Percentiles rank a stretch among this genome's conserved stretches.
Evolutionary conservation across 2,329 filamentous ascomycete genomes (phyloP).

Genomic region (Waltergamsia citrina): DNA sequence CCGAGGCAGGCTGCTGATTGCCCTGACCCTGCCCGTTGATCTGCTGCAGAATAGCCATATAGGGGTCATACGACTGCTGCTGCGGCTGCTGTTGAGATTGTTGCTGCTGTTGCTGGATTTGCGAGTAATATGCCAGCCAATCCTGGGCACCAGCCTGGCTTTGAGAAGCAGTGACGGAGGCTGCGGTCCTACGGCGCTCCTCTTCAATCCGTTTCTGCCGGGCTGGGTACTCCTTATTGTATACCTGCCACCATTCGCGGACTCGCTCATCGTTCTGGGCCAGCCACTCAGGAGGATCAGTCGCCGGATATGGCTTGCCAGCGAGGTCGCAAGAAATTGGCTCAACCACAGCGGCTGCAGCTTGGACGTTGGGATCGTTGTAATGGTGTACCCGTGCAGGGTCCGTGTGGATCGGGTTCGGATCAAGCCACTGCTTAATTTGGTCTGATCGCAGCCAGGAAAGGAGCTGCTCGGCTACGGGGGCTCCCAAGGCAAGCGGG

Average conservation of each 20-base stretch:
- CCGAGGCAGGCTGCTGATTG: slow-evolving; percentile 6
- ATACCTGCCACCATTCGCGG: slow-evolving; percentile 43
- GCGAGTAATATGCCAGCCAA: slow-evolving; percentile 17
- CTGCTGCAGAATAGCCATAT: slow-evolving; percentile 31
- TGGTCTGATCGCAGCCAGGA: slow-evolving; percentile 32
- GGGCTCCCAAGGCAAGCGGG: slow-evolving; percentile 19
- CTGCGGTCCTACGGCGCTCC: slow-evolving; percentile 21
- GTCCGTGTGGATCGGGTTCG: slow-evolving; percentile 25
- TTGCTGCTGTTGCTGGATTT: slow-evolving; percentile 3
- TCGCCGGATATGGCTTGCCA: slow-evolving; percentile 37
- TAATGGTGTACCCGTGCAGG: slow-evolving; percentile 25
- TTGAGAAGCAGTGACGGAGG: slow-evolving; percentile 19
- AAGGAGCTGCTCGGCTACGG: slow-evolving; percentile 30
- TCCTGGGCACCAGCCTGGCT: slow-evolving; percentile 13
- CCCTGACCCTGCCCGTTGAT: slow-evolving; percentile 24
- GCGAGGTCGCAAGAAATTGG: slow-evolving; percentile 28
- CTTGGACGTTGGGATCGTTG: slow-evolving; percentile 29
- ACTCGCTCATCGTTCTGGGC: slow-evolving; percentile 32
- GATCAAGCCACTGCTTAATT: slow-evolving; percentile 31
- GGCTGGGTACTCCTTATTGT: slow-evolving; percentile 26
- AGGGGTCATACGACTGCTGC: slow-evolving; percentile 29
- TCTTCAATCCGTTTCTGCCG: slow-evolving; percentile 29
- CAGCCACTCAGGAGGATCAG: slow-evolving; percentile 43
- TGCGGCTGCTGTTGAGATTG: slow-evolving; percentile 9
- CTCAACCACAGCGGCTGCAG: slow-evolving; percentile 32